Percentiles rank a stretch among this genome's conserved stretches.
phyloP scores from a whole-genome alignment of 495 filamentous ascomycete species.

The Hyaloscypha finlandica region DNA sequence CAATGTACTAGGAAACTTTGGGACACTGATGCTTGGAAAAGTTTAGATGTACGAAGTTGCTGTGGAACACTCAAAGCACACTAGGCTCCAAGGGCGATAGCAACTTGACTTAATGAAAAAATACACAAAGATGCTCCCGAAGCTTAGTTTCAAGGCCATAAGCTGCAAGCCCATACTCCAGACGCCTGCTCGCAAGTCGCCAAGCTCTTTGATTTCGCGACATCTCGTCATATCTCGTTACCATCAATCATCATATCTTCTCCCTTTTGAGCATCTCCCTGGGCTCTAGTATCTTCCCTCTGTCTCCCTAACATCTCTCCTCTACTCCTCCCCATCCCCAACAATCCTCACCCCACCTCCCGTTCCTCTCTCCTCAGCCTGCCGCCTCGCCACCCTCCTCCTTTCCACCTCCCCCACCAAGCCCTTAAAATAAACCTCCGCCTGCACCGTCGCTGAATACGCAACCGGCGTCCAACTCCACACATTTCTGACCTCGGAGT shows the following conservation, averaged over 20 bases:
- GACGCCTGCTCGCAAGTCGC: not conserved
- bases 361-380: conserved; percentile 37
- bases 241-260: no score
- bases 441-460: conserved; percentile 64
- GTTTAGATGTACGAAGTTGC: no score
- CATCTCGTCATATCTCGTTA: not conserved
- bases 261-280: no score
- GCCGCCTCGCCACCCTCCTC: conserved; percentile 35
- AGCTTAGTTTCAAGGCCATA: not conserved
- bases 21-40: no score
- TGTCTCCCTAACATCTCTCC: not conserved
- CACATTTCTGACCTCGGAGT: conserved; percentile 62
- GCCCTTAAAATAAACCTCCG: conserved; percentile 33
- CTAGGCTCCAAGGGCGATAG: no score
- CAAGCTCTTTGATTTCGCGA: not conserved
- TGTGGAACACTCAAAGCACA: no score
- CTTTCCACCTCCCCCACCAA: conserved; percentile 40
- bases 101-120: no score
- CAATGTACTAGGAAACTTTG: no score
- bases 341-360: conserved; percentile 32
- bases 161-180: not conserved
- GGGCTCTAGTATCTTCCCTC: no score
- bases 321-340: conserved; percentile 16
- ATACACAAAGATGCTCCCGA: not conserved
- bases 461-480: conserved; percentile 72